Percentiles rank a stretch among this genome's conserved stretches.
These are phyloP conservation scores for Botrytis tulipae DNA, from an alignment of 2,329 filamentous ascomycete species.

Conservation along the genomic window DNA sequence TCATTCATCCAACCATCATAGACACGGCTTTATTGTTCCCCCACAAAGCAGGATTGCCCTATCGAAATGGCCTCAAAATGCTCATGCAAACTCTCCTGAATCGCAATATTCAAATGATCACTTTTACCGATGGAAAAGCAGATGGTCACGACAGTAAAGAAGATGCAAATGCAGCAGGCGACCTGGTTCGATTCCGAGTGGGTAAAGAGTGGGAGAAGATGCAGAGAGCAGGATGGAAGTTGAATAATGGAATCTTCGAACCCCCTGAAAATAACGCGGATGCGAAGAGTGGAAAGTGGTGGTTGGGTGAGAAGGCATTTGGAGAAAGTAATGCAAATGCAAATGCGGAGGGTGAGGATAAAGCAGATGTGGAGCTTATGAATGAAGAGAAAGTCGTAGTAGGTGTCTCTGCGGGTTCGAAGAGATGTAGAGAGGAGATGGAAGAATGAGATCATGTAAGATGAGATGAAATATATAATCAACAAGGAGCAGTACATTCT, in stretches of 20 bases:
- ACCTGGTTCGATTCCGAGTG: conserved; percentile 73
- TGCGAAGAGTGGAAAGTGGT: not conserved
- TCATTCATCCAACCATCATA: conserved; percentile 81
- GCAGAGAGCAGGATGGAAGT: conserved; percentile 64
- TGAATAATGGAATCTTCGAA: conserved; percentile 46
- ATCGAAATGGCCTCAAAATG: conserved; percentile 72
- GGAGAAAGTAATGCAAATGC: not conserved
- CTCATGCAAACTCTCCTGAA: conserved; percentile 70
- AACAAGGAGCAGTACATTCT: not conserved
- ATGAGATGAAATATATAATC: not conserved
- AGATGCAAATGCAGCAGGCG: conserved; percentile 84
- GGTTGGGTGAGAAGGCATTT: not conserved
- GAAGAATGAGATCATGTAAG: not conserved
- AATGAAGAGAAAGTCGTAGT: not conserved
- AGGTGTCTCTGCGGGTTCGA: not conserved
- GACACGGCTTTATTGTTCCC: conserved; percentile 86
- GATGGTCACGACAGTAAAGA: conserved; percentile 87
- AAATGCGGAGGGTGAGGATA: not conserved
- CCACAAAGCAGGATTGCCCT: conserved; percentile 72
- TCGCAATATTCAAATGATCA: conserved; percentile 73
- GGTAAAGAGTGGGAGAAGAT: conserved; percentile 67
- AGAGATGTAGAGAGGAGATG: not conserved
- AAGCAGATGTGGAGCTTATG: not conserved
- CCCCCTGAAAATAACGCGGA: not conserved
- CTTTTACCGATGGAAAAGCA: conserved; percentile 43